phyloP scores from a whole-genome alignment of 75 land plant species.

The Isoetes taiwanensis region DNA sequence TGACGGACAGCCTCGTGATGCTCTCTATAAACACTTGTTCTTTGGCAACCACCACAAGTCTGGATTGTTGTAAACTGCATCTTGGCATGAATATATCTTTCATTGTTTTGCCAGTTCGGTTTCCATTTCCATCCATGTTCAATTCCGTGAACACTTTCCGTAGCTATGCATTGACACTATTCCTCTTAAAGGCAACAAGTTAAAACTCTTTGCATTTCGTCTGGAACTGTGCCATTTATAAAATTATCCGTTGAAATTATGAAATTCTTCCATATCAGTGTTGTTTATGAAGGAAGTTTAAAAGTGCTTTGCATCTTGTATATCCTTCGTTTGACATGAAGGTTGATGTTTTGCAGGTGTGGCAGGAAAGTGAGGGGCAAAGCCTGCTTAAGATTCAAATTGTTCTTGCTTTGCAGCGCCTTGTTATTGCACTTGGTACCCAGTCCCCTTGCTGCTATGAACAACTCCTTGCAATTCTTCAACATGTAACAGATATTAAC shows the following conservation, averaged over 20 bases:
- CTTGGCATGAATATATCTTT: too few relatives aligned
- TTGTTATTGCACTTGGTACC: constrained; percentile 67
- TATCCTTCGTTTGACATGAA: neutral
- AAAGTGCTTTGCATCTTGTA: neutral
- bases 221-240: too few relatives aligned
- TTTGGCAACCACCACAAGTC: too few relatives aligned
- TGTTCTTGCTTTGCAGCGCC: constrained; percentile 61
- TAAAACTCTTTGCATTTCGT: too few relatives aligned
- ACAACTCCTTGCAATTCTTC: constrained; percentile 72
- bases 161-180: too few relatives aligned
- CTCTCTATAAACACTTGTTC: too few relatives aligned
- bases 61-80: too few relatives aligned
- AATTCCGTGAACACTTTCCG: too few relatives aligned
- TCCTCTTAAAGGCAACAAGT: too few relatives aligned
- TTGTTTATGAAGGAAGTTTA: neutral
- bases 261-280: neutral
- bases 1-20: too few relatives aligned
- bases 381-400: constrained; percentile 88
- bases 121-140: too few relatives aligned
- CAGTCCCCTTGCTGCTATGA: constrained; percentile 67
- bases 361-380: constrained; percentile 92
- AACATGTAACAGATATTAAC: constrained; percentile 58
- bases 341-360: constrained; percentile 36
- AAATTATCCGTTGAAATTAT: neutral
- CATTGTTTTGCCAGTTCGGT: too few relatives aligned